Conservation (phyloP, 352 stramenopile species). For the Phytophthora constricta region DNA sequence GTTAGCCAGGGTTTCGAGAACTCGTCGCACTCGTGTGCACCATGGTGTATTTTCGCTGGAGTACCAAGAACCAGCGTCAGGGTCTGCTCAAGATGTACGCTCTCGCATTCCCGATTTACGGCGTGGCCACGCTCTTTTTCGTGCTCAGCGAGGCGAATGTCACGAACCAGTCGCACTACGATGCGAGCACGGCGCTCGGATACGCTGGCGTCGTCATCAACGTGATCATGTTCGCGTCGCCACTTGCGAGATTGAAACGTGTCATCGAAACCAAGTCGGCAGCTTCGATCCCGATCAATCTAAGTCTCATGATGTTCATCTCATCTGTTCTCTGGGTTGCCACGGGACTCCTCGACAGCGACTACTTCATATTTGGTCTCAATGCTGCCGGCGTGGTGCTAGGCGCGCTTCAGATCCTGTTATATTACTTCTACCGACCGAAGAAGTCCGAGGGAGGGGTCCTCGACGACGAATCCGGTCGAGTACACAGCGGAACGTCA, state of each 20-base stretch:
- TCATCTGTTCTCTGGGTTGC: constrained; percentile 11
- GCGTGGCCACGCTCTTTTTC: constrained; percentile 40
- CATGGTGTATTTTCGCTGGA: constrained; percentile 29
- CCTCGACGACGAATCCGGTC: background rate
- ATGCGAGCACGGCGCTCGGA: constrained; percentile 17
- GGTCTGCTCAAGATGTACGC: constrained; percentile 10
- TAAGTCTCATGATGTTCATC: constrained; percentile 7
- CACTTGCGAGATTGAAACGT: constrained; percentile 10
- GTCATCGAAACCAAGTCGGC: constrained; percentile 16
- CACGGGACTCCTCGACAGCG: constrained; percentile 6
- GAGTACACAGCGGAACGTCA: background rate
- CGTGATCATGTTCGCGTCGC: constrained; percentile 16
- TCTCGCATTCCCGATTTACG: constrained; percentile 8
- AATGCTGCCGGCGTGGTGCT: constrained; percentile 39
- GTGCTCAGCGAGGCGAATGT: constrained; percentile 34
- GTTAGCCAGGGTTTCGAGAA: constrained; percentile 21
- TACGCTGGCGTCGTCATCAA: constrained; percentile 29
- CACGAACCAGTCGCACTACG: constrained; percentile 28
- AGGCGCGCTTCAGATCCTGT: constrained; percentile 36
- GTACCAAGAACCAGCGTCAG: constrained; percentile 5
- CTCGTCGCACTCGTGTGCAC: constrained; percentile 25
- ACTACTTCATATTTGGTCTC: background rate
- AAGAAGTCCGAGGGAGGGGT: no score
- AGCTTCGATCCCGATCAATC: constrained; percentile 14
- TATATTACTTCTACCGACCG: constrained; percentile 42